Conservation (phyloP, 148 eudicot species). For the Vaccinium corymbosum region DNA sequence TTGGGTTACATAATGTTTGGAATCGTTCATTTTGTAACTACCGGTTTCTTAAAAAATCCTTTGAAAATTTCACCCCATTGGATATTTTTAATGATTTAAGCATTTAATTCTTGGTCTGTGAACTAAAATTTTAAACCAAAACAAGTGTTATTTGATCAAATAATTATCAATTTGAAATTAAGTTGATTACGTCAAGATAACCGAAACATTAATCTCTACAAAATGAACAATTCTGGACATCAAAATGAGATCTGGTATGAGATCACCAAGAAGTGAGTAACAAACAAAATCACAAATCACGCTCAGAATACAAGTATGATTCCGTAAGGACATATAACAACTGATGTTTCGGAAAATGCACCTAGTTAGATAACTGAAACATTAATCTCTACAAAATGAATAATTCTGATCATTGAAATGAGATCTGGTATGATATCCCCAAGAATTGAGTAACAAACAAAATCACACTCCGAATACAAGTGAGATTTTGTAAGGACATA, state of each 20-base stretch:
- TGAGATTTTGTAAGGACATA: not conserved
- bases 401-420: not conserved
- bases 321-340: not conserved
- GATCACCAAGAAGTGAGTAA: not conserved
- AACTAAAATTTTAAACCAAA: not conserved
- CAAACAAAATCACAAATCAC: not conserved
- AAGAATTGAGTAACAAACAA: not conserved
- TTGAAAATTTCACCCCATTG: not conserved
- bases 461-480: not conserved
- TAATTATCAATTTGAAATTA: not conserved
- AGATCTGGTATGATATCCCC: not conserved
- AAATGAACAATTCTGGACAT: not conserved
- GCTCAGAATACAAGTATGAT: not conserved
- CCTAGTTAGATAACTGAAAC: not conserved
- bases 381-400: too few relatives aligned
- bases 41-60: not conserved
- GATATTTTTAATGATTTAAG: not conserved
- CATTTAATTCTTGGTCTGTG: not conserved
- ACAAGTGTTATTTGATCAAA: not conserved
- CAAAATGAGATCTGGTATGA: not conserved
- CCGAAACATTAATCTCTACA: too few relatives aligned
- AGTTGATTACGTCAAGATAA: too few relatives aligned
- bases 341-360: not conserved
- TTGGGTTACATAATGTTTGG: not conserved
- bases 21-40: not conserved